phyloP scores from a whole-genome alignment of 2,329 filamentous ascomycete genomes.

The Emergomyces orientalis region DNA sequence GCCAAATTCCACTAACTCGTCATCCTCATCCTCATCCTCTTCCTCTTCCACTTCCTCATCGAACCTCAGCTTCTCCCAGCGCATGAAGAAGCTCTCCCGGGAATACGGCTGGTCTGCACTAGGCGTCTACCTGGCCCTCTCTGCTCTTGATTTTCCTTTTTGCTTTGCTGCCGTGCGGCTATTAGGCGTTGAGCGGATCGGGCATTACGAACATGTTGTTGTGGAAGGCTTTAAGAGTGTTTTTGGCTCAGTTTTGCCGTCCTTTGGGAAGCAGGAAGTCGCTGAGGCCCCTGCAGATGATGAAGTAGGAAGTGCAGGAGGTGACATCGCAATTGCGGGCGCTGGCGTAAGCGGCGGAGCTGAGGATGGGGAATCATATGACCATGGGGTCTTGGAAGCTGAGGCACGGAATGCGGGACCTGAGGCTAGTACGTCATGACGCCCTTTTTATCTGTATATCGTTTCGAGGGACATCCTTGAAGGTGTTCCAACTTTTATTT shows the following conservation, averaged over 20 bases:
- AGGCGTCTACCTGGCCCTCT: conserved; percentile 79
- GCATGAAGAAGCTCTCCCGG: conserved; percentile 71
- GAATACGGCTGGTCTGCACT: conserved; percentile 93
- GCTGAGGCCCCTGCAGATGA: conserved; percentile 17
- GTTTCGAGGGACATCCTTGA: neutral
- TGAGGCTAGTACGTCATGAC: conserved; percentile 58
- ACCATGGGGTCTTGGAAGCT: conserved; percentile 52
- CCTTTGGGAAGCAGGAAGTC: conserved; percentile 29
- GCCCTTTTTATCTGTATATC: neutral
- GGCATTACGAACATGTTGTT: conserved; percentile 42
- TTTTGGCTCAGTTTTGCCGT: conserved; percentile 35
- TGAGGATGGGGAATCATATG: conserved; percentile 13
- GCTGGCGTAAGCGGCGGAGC: conserved; percentile 1
- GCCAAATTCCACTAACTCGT: conserved; percentile 21
- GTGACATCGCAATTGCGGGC: neutral
- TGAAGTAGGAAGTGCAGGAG: conserved; percentile 8
- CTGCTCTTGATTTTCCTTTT: conserved; percentile 84
- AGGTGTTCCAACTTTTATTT: neutral
- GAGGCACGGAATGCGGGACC: conserved; percentile 52
- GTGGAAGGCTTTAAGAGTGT: conserved; percentile 30
- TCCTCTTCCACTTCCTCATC: conserved; percentile 18
- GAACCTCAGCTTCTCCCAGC: conserved; percentile 52
- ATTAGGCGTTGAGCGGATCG: conserved; percentile 78
- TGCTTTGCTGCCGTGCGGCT: conserved; percentile 81
- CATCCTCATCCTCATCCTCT: conserved; percentile 15